A percentile compares a stretch with the other conserved stretches of the same genome.
These are phyloP conservation scores for Polygonum aviculare DNA, from an alignment of 148 eudicot genomes.

Conservation along the genomic window DNA sequence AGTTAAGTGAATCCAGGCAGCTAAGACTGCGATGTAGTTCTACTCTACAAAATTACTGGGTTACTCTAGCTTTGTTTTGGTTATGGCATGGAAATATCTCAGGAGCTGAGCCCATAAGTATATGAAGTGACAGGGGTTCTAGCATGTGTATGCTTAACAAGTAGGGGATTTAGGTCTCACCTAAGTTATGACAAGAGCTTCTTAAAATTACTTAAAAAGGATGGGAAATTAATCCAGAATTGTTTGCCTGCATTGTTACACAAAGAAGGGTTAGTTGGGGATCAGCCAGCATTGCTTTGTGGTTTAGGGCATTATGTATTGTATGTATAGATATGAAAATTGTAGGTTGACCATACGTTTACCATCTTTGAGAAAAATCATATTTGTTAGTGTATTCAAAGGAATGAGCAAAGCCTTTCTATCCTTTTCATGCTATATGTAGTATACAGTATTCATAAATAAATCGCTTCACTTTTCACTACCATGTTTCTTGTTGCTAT, in stretches of 20 bases:
- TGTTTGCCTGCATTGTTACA: too few species aligned
- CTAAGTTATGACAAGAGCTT: not conserved
- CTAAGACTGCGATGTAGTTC: not conserved
- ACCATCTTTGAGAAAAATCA: not conserved
- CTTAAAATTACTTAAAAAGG: not conserved
- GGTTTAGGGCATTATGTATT: not conserved
- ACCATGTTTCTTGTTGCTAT: not conserved
- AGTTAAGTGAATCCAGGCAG: not conserved
- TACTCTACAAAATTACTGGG: not conserved
- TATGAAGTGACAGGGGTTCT: not conserved
- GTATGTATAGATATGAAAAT: not conserved
- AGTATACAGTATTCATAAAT: not conserved
- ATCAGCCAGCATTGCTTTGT: not conserved
- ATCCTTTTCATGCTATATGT: not conserved
- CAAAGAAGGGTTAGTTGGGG: too few species aligned
- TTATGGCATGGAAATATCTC: not conserved
- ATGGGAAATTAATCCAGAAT: not conserved
- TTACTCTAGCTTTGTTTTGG: not conserved
- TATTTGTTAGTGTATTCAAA: not conserved
- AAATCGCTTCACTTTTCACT: not conserved
- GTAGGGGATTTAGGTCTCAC: not conserved
- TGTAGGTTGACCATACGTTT: not conserved
- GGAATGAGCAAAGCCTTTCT: not conserved
- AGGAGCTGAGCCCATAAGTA: not conserved
- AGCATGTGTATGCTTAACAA: not conserved